Percentiles rank a stretch among this genome's conserved stretches.
Conservation (phyloP, 805 yeast species). For the Metschnikowia chrysomelidarum region DNA sequence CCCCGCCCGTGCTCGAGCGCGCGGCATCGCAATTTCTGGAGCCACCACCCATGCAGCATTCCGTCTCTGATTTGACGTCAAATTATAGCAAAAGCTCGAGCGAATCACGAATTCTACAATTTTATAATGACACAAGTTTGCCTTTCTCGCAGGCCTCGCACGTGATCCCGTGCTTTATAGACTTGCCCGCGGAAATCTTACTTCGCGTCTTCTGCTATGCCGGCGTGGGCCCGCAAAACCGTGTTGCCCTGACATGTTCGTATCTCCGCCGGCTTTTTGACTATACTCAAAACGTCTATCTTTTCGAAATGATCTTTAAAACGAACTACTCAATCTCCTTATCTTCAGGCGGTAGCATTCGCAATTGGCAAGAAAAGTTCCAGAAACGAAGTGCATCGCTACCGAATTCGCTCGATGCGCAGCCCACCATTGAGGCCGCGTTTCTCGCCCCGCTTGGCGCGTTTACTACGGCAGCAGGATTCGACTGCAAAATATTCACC, state of each 20-base stretch:
- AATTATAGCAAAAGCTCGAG: too few species aligned
- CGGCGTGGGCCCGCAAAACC: conserved; percentile 26
- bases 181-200: conserved; percentile 45
- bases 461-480: conserved; percentile 4
- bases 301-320: conserved; percentile 23
- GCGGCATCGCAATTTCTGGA: background rate
- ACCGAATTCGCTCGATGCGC: conserved; percentile 5
- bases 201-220: conserved; percentile 37
- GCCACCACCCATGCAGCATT: too few species aligned
- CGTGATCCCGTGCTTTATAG: conserved; percentile 20
- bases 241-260: conserved; percentile 35
- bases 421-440: conserved; percentile 1
- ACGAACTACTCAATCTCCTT: conserved; percentile 22
- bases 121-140: too few species aligned
- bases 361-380: conserved; percentile 8
- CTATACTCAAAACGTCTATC: conserved; percentile 9
- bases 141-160: too few species aligned
- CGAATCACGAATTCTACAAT: too few species aligned
- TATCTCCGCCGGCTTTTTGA: conserved; percentile 27
- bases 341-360: conserved; percentile 16
- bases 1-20: background rate
- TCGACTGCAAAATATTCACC: conserved; percentile 15
- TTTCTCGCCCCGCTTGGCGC: conserved; percentile 6
- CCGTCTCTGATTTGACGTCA: too few species aligned
- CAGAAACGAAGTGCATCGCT: conserved; percentile 2